Evolutionary conservation across 1,139 yeast species (phyloP), one percentile per base, ranked within the genome.

Genomic region (Wickerhamomyces sp.): DNA sequence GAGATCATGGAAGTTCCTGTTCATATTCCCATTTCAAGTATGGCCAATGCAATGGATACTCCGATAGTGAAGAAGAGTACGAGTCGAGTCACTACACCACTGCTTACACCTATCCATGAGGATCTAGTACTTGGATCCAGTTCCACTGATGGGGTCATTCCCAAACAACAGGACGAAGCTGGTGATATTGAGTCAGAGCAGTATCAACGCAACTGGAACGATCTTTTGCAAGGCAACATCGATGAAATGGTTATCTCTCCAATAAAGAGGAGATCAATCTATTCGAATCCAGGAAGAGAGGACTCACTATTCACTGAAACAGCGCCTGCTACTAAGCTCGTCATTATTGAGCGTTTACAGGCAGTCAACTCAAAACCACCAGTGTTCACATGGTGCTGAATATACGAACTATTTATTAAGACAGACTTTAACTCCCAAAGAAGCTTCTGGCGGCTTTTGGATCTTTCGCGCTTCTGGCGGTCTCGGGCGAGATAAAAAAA

Each of bases 361-460:
- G 68, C 74, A 20, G 80, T 73, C 3, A 64, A 65, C 11, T 63
- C 72, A 13, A 72, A 66, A 39, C 78, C 81, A 2, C 86, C 88
- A 0, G 75, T 80, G 2, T 80, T 81, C 45, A 77, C 87, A 0
- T 80, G 88, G 78, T 81, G 87, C 49, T 80, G 42, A 53, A 24
- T 10, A 32, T 16, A 17, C 7, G 24, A 21, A 23, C 14, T 12
- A 9, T 23, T 23, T 19, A 19, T 8, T n/a, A n/a, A n/a, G n/a
- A n/a, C n/a, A n/a, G n/a, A n/a, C n/a, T n/a, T n/a, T n/a, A n/a
- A n/a, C n/a, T n/a, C n/a, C n/a, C n/a, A n/a, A n/a, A n/a, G n/a
- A n/a, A n/a, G n/a, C n/a, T n/a, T n/a, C n/a, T n/a, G n/a, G n/a
- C n/a, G n/a, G n/a, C n/a, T n/a, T n/a, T n/a, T n/a, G n/a, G n/a